A percentile compares a stretch with the other conserved stretches of the same genome.
Evolutionary conservation across 768 basidiomycete species (phyloP).

Genomic region (Macrolepiota fuliginosa): DNA sequence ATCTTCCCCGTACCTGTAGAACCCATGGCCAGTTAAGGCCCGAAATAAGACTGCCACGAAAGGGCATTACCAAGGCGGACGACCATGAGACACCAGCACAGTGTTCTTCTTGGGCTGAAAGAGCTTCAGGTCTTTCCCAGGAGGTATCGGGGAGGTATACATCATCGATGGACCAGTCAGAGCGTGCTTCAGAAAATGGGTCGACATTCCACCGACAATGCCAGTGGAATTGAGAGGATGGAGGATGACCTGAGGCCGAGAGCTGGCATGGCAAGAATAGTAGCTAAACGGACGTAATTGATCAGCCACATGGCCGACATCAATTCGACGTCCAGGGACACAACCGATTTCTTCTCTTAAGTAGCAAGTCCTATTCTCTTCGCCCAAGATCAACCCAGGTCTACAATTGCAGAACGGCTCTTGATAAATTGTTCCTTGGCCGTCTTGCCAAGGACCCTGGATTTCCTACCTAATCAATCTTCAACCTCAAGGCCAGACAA

Average conservation of each 20-base stretch:
- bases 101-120: slow-evolving; percentile 65
- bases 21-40: slow-evolving; percentile 4
- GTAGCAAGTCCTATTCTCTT: background rate
- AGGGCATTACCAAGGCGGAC: slow-evolving; percentile 70
- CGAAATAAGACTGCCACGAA: slow-evolving; percentile 12
- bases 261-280: background rate
- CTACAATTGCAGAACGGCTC: slow-evolving; percentile 28
- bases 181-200: slow-evolving; percentile 6
- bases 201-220: background rate
- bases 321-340: background rate
- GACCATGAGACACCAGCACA: slow-evolving; percentile 78
- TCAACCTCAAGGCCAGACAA: slow-evolving; percentile 40
- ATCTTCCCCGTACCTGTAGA: slow-evolving; percentile 71
- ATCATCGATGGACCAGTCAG: slow-evolving; percentile 2
- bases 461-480: slow-evolving; percentile 42
- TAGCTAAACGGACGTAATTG: background rate
- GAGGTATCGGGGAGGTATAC: slow-evolving; percentile 8
- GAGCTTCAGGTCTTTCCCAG: slow-evolving; percentile 12
- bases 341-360: background rate
- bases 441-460: slow-evolving; percentile 25
- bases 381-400: slow-evolving; percentile 38
- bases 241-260: background rate
- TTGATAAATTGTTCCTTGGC: slow-evolving; percentile 20
- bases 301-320: slow-evolving; percentile 3
- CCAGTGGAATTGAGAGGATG: background rate